A percentile compares a stretch with the other conserved stretches of the same genome.
These are phyloP conservation scores for Phalaenopsis hybrid DNA, from an alignment of 116 monocot genomes.

Conservation along the genomic window DNA sequence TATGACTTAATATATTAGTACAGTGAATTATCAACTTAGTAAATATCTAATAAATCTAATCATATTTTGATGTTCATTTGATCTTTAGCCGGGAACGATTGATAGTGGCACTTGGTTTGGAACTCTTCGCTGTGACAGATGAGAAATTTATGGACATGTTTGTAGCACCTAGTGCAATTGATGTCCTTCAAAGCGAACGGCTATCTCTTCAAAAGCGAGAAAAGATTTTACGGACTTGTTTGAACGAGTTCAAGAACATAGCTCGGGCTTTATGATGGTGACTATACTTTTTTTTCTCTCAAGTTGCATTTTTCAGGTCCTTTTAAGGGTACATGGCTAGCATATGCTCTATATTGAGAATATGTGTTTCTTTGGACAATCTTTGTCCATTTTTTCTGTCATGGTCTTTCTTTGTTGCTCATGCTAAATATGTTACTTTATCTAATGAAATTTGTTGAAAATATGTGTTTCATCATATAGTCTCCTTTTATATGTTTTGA, in stretches of 20 bases:
- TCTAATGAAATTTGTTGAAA: not conserved
- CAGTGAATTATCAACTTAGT: not conserved
- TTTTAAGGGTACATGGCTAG: not conserved
- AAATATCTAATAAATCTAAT: not conserved
- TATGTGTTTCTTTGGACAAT: not conserved
- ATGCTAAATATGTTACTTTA: not conserved
- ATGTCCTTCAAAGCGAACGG: conserved; percentile 58
- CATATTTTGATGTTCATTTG: not conserved
- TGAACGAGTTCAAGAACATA: conserved; percentile 89
- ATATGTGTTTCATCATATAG: not conserved
- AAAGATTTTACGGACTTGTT: conserved; percentile 77
- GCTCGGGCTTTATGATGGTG: conserved; percentile 48
- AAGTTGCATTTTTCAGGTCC: not conserved
- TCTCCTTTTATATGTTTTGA: not conserved
- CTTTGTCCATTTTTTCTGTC: not conserved
- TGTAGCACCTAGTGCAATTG: conserved; percentile 80
- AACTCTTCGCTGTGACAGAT: conserved; percentile 84
- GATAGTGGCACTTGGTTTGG: conserved; percentile 63
- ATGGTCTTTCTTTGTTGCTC: not conserved
- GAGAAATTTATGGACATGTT: conserved; percentile 99
- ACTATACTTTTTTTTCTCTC: not conserved
- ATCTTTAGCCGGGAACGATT: conserved; percentile 60
- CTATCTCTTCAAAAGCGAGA: conserved; percentile 77
- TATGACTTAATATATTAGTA: not conserved
- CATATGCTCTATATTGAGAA: not conserved